phyloP scores from a whole-genome alignment of 2,329 filamentous ascomycete genomes.

The Talaromyces sp. region DNA sequence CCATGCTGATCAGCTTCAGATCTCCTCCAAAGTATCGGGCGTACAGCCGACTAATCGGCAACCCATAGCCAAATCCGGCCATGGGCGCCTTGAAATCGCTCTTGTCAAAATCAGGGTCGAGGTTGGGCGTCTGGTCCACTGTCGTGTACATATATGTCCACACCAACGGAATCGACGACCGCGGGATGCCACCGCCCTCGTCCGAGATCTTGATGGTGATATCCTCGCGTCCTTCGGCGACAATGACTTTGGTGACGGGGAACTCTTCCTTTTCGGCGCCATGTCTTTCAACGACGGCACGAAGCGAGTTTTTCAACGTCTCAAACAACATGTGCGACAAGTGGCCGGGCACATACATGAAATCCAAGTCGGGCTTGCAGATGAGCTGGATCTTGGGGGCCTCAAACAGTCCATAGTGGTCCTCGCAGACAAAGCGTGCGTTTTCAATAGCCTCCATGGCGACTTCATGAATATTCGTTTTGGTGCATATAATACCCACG shows the following conservation, averaged over 20 bases:
- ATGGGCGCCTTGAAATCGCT: conserved; percentile 99
- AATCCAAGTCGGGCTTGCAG: conserved; percentile 88
- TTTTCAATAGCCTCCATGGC: conserved; percentile 98
- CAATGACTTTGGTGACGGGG: conserved; percentile 93
- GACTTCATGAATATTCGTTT: conserved; percentile 91
- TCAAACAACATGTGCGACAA: conserved; percentile 99
- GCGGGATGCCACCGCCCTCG: conserved; percentile 90
- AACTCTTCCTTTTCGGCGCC: conserved; percentile 95
- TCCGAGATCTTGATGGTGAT: conserved; percentile 96
- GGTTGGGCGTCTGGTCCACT: conserved; percentile 86
- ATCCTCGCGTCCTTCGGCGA: conserved; percentile 95
- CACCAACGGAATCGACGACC: conserved; percentile 90
- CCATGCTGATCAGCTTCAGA: conserved; percentile 97
- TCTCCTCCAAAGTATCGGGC: conserved; percentile 97
- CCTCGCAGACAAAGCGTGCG: conserved; percentile 96
- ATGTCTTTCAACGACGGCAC: conserved; percentile 92
- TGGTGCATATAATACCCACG: conserved; percentile 98
- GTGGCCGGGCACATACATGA: conserved; percentile 99
- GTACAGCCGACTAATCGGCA: conserved; percentile 91
- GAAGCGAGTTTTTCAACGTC: conserved; percentile 95
- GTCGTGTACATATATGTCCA: conserved; percentile 99
- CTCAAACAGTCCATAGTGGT: conserved; percentile 96
- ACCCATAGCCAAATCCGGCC: conserved; percentile 96
- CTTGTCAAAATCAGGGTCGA: conserved; percentile 98
- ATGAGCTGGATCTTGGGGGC: conserved; percentile 95